Base-by-base conservation (phyloP, 2,329 filamentous ascomycete species). In the Fusarium setosum region DNA sequence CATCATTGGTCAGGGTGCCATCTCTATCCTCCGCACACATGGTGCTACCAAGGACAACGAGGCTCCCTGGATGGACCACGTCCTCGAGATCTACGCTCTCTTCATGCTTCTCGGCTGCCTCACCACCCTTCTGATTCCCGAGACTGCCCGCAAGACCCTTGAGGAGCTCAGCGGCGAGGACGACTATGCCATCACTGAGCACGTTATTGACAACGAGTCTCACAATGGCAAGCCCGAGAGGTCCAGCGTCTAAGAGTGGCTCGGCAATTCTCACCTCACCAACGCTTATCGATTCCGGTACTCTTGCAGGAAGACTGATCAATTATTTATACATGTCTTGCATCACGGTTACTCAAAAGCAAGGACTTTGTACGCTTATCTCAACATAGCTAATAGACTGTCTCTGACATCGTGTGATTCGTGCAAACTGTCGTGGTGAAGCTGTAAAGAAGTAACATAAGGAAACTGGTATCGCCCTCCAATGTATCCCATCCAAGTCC, bases 21-120 rank as follows among this genome's bases (percentile, higher is more conserved):
- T 88, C 67, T 82, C 84, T 3, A 84, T 82, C 12, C 81, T 88
- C 15, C 80, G 84, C 47, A 83, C 81, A 11, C 74, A 74, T 13
- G 80, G 81, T n/a, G 82, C 79, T 15, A 79, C 79, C 31, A 56
- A 67, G 8, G 65, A 52, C 3, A 79, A 80, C 63, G 65, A 72
- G 0, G 72, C 75, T 15, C 91, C 90, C 2, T 94, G 91, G 91
- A 84, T 94, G 76, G 84, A 93, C 79, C 91, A 93, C 76, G 90
- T 93, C 37, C 87, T 94, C 73, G 82, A 92, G 82, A 93, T 93
- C 70, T 86, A 84, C 73, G 90, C 90, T 6, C 82, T 92, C 24
- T 93, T 94, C 83, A 94, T 93, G 91, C 83, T 93, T 31, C 81
- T 87, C 58, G 92, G 92, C 56, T 81, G 87, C 78, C 83, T 90